Evolutionary conservation across 306 rosid species (phyloP).

Genomic region (Trifolium pratense): DNA sequence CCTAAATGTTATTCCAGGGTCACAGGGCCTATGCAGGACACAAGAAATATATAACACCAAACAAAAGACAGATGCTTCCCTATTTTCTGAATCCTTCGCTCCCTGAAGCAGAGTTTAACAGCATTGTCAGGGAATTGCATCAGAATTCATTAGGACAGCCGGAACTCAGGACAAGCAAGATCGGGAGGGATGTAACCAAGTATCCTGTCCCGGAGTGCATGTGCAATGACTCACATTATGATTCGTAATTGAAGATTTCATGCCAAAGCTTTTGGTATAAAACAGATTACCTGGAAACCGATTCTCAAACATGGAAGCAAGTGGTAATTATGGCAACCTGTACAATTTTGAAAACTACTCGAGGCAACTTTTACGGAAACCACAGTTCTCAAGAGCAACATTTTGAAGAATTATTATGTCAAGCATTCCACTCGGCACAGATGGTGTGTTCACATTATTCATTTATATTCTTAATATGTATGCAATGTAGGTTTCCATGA

Average conservation of each 20-base stretch:
- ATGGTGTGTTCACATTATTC: constrained; percentile 26
- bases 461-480: background rate
- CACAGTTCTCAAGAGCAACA: constrained; percentile 36
- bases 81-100: constrained; percentile 73
- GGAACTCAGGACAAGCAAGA: constrained; percentile 70
- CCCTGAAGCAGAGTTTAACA: constrained; percentile 73
- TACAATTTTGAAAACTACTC: constrained; percentile 29
- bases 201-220: constrained; percentile 89
- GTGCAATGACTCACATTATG: constrained; percentile 64
- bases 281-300: constrained; percentile 1
- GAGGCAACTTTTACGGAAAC: constrained; percentile 23
- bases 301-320: background rate
- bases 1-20: constrained; percentile 64
- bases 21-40: constrained; percentile 94
- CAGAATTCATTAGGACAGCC: constrained; percentile 88
- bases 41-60: constrained; percentile 92
- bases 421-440: background rate
- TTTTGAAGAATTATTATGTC: constrained; percentile 19
- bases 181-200: constrained; percentile 84
- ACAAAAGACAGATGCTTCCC: constrained; percentile 92
- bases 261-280: constrained; percentile 34
- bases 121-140: constrained; percentile 71
- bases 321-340: constrained; percentile 9
- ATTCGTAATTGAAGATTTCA: constrained; percentile 24
- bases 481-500: constrained; percentile 9